Percentiles rank a stretch among this genome's conserved stretches.
phyloP scores from a whole-genome alignment of 202 grass and related monocot species.

The Schoenoplectus tabernaemontani region DNA sequence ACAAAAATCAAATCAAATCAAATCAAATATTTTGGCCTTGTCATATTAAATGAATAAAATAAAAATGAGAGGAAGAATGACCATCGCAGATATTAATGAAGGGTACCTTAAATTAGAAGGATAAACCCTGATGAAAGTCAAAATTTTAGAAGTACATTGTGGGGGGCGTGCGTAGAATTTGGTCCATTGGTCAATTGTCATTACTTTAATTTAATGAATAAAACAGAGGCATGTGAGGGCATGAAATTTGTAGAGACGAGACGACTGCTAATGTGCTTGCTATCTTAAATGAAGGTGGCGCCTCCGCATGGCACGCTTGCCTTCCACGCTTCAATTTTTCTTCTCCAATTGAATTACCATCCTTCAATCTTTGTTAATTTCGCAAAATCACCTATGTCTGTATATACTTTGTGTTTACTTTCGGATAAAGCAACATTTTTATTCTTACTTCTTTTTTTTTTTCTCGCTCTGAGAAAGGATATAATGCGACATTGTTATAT shows the following conservation, averaged over 20 bases:
- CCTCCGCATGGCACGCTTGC: neutral
- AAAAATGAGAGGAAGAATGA: neutral
- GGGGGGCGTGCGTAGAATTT: neutral
- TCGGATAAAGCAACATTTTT: neutral
- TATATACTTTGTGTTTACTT: neutral
- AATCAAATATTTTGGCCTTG: no score
- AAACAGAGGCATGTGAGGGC: neutral
- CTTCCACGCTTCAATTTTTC: neutral
- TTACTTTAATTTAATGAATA: neutral
- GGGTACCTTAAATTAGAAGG: neutral
- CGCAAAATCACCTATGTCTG: neutral
- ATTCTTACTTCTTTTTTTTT: neutral
- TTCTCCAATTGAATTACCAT: neutral
- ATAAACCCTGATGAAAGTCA: neutral
- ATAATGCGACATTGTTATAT: neutral
- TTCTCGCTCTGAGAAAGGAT: neutral
- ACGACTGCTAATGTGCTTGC: no score
- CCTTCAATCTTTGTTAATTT: neutral
- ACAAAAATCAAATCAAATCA: no score
- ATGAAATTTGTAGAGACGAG: neutral
- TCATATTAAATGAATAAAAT: no score
- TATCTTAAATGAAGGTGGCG: neutral
- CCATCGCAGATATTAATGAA: neutral
- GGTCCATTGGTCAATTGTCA: neutral
- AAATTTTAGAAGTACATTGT: neutral